A percentile compares a stretch with the other conserved stretches of the same genome.
phyloP scores from a whole-genome alignment of 2,329 filamentous ascomycete genomes.

The Penicillium sp. region DNA sequence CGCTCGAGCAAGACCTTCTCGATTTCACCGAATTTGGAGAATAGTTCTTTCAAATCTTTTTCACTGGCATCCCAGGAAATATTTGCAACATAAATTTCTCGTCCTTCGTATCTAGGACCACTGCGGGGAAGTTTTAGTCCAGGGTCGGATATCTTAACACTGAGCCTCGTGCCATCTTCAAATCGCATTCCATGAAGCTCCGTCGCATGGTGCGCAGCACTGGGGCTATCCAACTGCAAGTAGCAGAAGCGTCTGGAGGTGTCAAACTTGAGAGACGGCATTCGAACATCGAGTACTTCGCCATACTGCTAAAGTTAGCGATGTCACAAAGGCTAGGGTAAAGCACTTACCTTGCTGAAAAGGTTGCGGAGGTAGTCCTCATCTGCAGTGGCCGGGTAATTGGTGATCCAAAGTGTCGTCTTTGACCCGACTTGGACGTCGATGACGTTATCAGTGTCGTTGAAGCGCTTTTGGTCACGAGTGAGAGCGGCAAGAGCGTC shows the following conservation, averaged over 20 bases:
- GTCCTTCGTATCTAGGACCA: constrained; percentile 79
- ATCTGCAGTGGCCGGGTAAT: constrained; percentile 66
- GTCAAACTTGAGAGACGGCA: constrained; percentile 88
- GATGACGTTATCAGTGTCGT: constrained; percentile 62
- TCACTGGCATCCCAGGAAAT: constrained; percentile 64
- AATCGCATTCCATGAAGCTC: constrained; percentile 69
- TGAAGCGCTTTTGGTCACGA: constrained; percentile 76
- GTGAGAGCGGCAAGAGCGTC: constrained; percentile 80
- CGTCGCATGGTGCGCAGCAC: constrained; percentile 69
- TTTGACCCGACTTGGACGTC: constrained; percentile 71
- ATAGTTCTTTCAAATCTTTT: constrained; percentile 67
- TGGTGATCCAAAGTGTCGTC: constrained; percentile 84
- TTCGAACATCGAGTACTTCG: constrained; percentile 79
- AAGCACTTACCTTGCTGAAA: constrained; percentile 51
- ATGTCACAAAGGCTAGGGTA: background rate
- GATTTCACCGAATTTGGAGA: constrained; percentile 73
- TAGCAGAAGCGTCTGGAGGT: constrained; percentile 92
- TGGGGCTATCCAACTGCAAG: constrained; percentile 73
- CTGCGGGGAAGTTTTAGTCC: constrained; percentile 72
- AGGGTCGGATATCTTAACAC: constrained; percentile 83
- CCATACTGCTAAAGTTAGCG: constrained; percentile 57
- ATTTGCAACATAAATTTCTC: constrained; percentile 78
- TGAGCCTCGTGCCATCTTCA: constrained; percentile 66
- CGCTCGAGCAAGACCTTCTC: constrained; percentile 70
- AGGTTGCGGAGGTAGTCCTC: constrained; percentile 56